Evolutionary conservation across 2,329 filamentous ascomycete species (phyloP), one percentile per base, ranked within the genome.

Genomic region (Colletotrichum sp.): DNA sequence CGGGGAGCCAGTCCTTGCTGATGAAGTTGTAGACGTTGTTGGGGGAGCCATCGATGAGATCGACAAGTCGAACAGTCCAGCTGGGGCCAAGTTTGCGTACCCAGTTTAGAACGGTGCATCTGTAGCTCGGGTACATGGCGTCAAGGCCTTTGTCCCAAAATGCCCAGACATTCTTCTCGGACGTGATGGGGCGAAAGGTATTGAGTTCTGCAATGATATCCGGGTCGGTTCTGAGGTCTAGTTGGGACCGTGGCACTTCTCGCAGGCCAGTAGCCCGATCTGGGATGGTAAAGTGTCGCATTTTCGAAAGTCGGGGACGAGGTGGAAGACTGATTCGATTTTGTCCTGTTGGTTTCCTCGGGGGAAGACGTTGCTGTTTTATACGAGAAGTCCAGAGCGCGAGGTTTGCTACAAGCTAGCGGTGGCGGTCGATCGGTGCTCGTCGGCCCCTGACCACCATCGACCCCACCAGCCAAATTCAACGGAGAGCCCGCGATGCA

Each of bases 161-260:
- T 3, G 86, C 85, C 86, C 86, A 88, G 4, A 88, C 81, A 55
- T 88, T 88, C 76, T 85, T 86, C 68, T 87, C 85, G 0, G 84
- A 84, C 1, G 81, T 83, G 55, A 85, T 69, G n/a, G 84, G 82
- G 3, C 78, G 80, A 60, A 81, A 83, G 2, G 77, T 69, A 10
- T 76, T 70, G 2, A 86, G 81, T 5, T 80, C 78, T 1, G 77
- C n/a, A 5, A 82, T n/a, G 18, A 86, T 84, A 1, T 84, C 80
- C 1, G 77, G 71, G 49, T 84, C 83, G 13, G 80, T 75, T 9
- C 83, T 82, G 6, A 82, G 77, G 78, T 83, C 80, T 2, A 83
- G 76, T 13, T 68, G 71, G 5, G 80, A 80, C 34, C 76, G 77
- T 21, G 74, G 72, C 24, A 79, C 79, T 24, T 70, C 77, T 39